Base-by-base conservation (phyloP, 2,329 filamentous ascomycete species). In the Microcyclospora tardicrescens region DNA sequence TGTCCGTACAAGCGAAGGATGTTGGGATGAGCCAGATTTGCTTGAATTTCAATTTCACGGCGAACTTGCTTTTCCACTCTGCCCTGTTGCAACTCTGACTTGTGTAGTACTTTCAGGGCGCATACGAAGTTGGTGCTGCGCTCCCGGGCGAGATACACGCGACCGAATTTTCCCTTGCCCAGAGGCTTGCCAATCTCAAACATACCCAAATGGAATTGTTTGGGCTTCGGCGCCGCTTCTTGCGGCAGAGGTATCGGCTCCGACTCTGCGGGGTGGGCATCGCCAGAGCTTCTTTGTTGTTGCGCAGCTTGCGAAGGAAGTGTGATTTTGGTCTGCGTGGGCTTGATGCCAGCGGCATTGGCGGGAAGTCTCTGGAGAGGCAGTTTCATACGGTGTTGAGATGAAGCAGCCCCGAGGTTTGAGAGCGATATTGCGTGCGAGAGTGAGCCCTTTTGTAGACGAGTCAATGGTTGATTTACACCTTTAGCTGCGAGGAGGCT, bases 101-200 rank as follows among this genome's bases (percentile, higher is more conserved):
- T 93, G 71, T 91, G 83, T 35, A 89, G 69, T 35, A 89, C 83
- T 62, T 93, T 93, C 43, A 93, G 71, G 1, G 83, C 84, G 62
- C 84, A 93, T 46, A 93, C 81, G 62, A 87, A 93, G 45, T 81
- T 81, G 16, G 76, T 82, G 33, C 71, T 75, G 41, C 82, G 76
- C 62, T 91, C 84, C 40, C 84, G 80, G 35, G 83, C 84, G 19
- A 93, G 75, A 57, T 93, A 93, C 2, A 93, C 84, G 34, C 84
- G 75, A 2, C 84, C 84, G 55, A 91, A 93, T 58, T 91, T 93
- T 46, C 84, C 84, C 64, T 91, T 91, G 38, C 84, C 84, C 3
- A 93, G 68, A 1, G 84, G 83, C 50, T 84, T 81, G 30, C 84
- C 84, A 47, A 93, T 93, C 61, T 94, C 86, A 59, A 93, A 93